phyloP scores from a whole-genome alignment of 768 basidiomycete species.

The Pleurotus cornucopiae region DNA sequence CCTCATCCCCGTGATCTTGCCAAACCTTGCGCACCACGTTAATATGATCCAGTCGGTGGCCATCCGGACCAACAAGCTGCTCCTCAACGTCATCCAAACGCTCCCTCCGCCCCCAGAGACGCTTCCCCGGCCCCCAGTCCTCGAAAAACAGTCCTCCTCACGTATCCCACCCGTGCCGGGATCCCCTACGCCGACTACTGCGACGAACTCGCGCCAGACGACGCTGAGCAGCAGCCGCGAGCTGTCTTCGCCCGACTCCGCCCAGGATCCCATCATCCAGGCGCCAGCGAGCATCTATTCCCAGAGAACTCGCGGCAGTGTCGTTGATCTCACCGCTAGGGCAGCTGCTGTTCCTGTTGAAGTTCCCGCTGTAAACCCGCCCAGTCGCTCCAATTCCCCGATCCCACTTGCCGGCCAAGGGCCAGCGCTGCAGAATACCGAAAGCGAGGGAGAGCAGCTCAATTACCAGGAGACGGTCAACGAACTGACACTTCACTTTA shows the following conservation, averaged over 20 bases:
- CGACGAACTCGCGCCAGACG: constrained; percentile 45
- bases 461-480: constrained; percentile 93
- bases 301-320: constrained; percentile 18
- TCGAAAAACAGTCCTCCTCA: constrained; percentile 26
- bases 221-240: constrained; percentile 33
- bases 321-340: constrained; percentile 26
- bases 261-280: constrained; percentile 19
- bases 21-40: constrained; percentile 91
- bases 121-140: constrained; percentile 17
- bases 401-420: constrained; percentile 40
- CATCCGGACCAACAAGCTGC: constrained; percentile 77
- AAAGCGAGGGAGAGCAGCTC: constrained; percentile 68
- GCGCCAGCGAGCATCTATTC: constrained; percentile 18
- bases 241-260: constrained; percentile 40
- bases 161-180: constrained; percentile 29
- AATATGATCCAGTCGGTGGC: constrained; percentile 87
- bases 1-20: constrained; percentile 88
- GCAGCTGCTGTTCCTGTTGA: constrained; percentile 27
- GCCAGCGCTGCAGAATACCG: constrained; percentile 18
- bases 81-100: constrained; percentile 81
- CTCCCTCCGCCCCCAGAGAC: constrained; percentile 61
- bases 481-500: constrained; percentile 86
- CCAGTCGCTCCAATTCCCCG: constrained; percentile 64
- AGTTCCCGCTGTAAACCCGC: constrained; percentile 17
- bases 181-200: constrained; percentile 55